Percentiles rank a stretch among this genome's conserved stretches.
phyloP scores from a whole-genome alignment of 495 filamentous ascomycete species.

The Penicillium paradoxum region DNA sequence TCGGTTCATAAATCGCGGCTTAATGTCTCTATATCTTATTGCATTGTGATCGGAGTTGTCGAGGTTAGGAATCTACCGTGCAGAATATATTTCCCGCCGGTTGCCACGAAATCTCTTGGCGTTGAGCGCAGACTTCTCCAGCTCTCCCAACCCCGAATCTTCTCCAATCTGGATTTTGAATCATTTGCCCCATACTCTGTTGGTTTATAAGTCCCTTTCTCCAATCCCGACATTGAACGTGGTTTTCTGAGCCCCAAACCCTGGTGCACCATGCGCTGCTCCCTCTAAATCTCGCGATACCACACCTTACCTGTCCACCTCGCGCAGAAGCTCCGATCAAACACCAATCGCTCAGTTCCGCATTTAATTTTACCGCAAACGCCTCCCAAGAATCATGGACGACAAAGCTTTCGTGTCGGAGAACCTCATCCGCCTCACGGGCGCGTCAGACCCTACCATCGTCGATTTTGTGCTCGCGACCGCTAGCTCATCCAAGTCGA shows the following conservation, averaged over 20 bases:
- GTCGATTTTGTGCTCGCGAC: constrained; percentile 61
- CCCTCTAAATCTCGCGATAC: neutral
- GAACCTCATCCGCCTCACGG: constrained; percentile 48
- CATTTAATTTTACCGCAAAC: neutral
- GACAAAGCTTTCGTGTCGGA: constrained; percentile 45
- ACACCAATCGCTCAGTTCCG: neutral
- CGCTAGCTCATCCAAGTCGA: constrained; percentile 50
- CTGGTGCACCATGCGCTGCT: constrained; percentile 2
- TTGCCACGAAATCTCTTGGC: constrained; percentile 19
- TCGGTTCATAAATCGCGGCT: too few relatives aligned
- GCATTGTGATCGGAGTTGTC: too few relatives aligned
- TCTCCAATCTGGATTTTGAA: neutral
- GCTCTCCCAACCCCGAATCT: neutral
- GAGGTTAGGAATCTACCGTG: too few relatives aligned
- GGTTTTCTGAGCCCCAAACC: neutral
- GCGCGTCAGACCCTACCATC: constrained; percentile 56
- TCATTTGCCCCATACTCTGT: neutral
- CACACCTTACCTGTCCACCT: neutral
- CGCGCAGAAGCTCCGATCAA: neutral
- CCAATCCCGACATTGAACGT: neutral
- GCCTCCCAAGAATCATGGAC: constrained; percentile 29
- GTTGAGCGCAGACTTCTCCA: neutral
- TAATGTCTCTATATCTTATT: too few relatives aligned
- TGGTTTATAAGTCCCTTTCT: neutral
- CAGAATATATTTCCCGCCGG: constrained; percentile 4